Percentiles rank a stretch among this genome's conserved stretches.
phyloP scores from a whole-genome alignment of 768 basidiomycete genomes.

The Trametes villosa region DNA sequence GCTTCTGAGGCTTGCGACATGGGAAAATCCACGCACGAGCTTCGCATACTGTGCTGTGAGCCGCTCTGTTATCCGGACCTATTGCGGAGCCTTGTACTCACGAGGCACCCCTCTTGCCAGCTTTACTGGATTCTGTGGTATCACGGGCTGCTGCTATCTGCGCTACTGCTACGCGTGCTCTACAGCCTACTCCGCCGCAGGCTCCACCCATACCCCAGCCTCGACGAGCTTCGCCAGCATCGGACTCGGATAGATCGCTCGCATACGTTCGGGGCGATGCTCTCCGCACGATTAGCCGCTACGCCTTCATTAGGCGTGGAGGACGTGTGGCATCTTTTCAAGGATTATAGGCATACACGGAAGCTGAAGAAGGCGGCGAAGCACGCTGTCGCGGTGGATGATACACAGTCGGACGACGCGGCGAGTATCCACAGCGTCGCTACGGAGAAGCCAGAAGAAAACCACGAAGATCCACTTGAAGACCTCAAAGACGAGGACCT shows the following conservation, averaged over 20 bases:
- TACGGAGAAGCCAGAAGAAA: slow-evolving; percentile 2
- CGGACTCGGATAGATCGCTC: slow-evolving; percentile 54
- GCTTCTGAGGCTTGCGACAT: slow-evolving; percentile 52
- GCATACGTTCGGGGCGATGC: slow-evolving; percentile 52
- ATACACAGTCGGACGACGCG: slow-evolving; percentile 9
- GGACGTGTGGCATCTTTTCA: slow-evolving; percentile 60
- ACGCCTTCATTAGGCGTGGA: slow-evolving; percentile 50
- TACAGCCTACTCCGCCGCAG: slow-evolving; percentile 53
- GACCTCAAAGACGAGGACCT: slow-evolving; percentile 42
- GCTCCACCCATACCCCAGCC: slow-evolving; percentile 57
- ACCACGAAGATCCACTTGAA: slow-evolving; percentile 17
- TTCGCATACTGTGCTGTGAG: slow-evolving; percentile 55
- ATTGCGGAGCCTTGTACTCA: not conserved
- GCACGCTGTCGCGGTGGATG: slow-evolving; percentile 17
- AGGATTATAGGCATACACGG: slow-evolving; percentile 43
- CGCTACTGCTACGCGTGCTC: slow-evolving; percentile 51
- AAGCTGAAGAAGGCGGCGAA: slow-evolving; percentile 36
- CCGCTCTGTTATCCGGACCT: slow-evolving; percentile 3
- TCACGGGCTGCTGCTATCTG: slow-evolving; percentile 57
- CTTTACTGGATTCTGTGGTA: slow-evolving; percentile 70
- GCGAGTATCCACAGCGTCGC: slow-evolving; percentile 1
- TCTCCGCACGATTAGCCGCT: slow-evolving; percentile 50
- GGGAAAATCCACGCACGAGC: slow-evolving; percentile 56
- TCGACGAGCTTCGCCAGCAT: slow-evolving; percentile 56
- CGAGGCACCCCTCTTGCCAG: slow-evolving; percentile 39